phyloP scores from a whole-genome alignment of 1,284 basidiomycete genomes.

The Leccinum solheimii region DNA sequence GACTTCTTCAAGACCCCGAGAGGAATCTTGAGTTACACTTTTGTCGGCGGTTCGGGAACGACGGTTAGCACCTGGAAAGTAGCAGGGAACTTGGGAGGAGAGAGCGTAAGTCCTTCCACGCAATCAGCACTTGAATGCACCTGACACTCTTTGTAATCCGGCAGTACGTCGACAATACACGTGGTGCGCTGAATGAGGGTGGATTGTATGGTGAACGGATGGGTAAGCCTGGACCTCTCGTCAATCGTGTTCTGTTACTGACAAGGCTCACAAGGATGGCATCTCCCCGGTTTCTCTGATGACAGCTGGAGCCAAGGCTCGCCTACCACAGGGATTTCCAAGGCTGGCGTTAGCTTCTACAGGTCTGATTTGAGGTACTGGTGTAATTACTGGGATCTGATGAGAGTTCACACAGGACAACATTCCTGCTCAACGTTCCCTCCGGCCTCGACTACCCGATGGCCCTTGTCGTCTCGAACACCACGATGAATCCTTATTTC shows the following conservation, averaged over 20 bases:
- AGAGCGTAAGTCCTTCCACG: conserved; percentile 35
- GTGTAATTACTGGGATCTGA: conserved; percentile 4
- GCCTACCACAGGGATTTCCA: conserved; percentile 40
- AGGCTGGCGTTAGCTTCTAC: conserved; percentile 46
- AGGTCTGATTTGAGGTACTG: conserved; percentile 15
- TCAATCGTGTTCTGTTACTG: neutral
- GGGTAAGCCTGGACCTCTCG: conserved; percentile 27
- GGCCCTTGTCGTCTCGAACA: conserved; percentile 40
- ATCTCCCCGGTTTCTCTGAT: conserved; percentile 53
- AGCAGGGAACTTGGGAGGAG: conserved; percentile 49
- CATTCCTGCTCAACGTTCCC: conserved; percentile 45
- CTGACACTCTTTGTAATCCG: neutral
- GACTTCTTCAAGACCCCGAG: conserved; percentile 48
- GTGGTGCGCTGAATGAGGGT: conserved; percentile 52
- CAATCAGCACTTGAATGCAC: neutral
- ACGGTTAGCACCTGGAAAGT: conserved; percentile 45
- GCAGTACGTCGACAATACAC: conserved; percentile 37
- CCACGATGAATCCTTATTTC: conserved; percentile 41
- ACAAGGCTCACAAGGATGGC: conserved; percentile 39
- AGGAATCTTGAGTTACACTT: conserved; percentile 46
- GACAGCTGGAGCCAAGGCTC: conserved; percentile 42
- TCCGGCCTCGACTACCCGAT: conserved; percentile 50
- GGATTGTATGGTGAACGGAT: conserved; percentile 49
- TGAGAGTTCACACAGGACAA: conserved; percentile 35
- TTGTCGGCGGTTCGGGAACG: conserved; percentile 40